phyloP scores from a whole-genome alignment of 2,329 filamentous ascomycete species.

The Aspergillus sergii region DNA sequence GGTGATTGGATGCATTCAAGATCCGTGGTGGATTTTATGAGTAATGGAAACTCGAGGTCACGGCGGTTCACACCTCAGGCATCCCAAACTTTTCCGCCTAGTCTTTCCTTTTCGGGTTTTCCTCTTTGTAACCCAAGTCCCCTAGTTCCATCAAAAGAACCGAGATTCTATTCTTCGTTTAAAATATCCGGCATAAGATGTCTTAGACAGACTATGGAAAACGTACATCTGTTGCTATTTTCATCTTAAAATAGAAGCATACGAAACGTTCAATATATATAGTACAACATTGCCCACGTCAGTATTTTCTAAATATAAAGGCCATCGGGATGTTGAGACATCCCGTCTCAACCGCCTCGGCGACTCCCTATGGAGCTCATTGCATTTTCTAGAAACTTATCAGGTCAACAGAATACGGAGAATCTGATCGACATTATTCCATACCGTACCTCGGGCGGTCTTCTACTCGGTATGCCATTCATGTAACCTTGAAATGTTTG shows the following conservation, averaged over 20 bases:
- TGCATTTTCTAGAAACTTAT: background rate
- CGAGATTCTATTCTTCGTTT: no score
- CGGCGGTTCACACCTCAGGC: background rate
- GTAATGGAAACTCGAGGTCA: constrained; percentile 4
- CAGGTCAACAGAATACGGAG: background rate
- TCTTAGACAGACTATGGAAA: no score
- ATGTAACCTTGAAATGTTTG: no score
- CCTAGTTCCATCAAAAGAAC: no score
- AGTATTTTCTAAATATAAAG: background rate
- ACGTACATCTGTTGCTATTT: no score
- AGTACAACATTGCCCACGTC: background rate
- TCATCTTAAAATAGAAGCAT: no score
- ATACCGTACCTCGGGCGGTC: no score
- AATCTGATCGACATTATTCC: no score
- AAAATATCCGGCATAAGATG: no score
- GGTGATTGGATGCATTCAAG: background rate
- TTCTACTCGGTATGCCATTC: no score
- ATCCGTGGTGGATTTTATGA: background rate
- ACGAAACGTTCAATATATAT: background rate
- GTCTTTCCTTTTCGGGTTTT: no score
- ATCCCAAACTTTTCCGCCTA: background rate
- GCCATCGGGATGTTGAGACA: background rate
- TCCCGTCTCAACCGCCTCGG: background rate
- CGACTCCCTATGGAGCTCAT: background rate
- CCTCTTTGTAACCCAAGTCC: no score